These are phyloP conservation scores for Pinus taeda DNA, from an alignment of 75 land plant genomes.

Conservation along the genomic window DNA sequence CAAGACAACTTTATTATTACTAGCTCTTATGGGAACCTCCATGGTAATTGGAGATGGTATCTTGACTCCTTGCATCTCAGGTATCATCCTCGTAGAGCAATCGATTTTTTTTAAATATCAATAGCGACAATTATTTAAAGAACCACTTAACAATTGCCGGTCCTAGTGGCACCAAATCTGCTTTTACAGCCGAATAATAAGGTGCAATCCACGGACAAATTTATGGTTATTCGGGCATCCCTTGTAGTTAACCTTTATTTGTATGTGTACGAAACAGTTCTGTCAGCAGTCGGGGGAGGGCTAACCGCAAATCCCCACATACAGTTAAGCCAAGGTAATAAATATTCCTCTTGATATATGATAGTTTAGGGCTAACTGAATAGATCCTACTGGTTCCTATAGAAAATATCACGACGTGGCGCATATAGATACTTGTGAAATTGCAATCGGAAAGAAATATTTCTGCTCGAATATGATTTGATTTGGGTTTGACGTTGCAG, in stretches of 20 bases:
- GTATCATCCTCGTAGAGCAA: constrained; percentile 6
- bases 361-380: background rate
- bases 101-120: too few species aligned
- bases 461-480: too few species aligned
- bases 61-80: constrained; percentile 64
- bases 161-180: background rate
- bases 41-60: constrained; percentile 72
- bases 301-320: constrained; percentile 9
- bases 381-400: too few species aligned
- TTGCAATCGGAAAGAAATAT: too few species aligned
- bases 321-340: background rate
- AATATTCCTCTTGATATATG: background rate
- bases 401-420: too few species aligned
- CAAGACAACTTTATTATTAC: constrained; percentile 30
- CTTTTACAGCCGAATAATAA: background rate
- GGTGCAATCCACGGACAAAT: background rate
- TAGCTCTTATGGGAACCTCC: constrained; percentile 50
- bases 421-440: too few species aligned
- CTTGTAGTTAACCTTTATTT: too few species aligned
- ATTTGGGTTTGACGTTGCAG: constrained; percentile 11
- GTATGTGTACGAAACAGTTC: constrained; percentile 34
- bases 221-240: too few species aligned
- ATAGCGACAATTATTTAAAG: too few species aligned
- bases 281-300: constrained; percentile 80
- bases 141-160: background rate